A percentile compares a stretch with the other conserved stretches of the same genome.
These are phyloP conservation scores for Biscogniauxia sp. DNA, from an alignment of 2,329 filamentous ascomycete genomes.

Conservation along the genomic window DNA sequence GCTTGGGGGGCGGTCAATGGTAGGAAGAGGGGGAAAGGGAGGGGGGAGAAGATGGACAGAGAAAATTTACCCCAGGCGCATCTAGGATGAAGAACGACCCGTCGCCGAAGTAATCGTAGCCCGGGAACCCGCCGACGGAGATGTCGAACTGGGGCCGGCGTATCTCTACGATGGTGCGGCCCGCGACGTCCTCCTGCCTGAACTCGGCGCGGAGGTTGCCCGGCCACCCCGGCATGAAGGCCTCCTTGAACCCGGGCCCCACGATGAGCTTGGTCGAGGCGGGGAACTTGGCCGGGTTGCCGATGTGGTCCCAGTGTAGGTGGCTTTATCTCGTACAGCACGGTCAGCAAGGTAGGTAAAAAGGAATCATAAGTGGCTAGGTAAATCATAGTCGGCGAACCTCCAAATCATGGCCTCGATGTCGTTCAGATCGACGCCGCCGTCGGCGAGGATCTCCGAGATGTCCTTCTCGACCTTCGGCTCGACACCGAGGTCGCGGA, in stretches of 20 bases:
- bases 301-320: conserved; percentile 4
- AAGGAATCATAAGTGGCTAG: neutral
- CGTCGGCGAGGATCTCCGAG: neutral
- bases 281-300: conserved; percentile 4
- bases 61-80: neutral
- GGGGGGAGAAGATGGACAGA: too few species aligned
- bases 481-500: neutral
- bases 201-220: neutral
- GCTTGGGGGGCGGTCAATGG: neutral
- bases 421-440: neutral
- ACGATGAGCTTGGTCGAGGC: conserved; percentile 5
- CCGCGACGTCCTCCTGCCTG: neutral
- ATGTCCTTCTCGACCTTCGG: conserved; percentile 3
- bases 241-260: conserved; percentile 6
- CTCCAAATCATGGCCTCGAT: conserved; percentile 5
- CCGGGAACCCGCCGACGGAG: neutral
- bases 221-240: conserved; percentile 1
- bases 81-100: conserved; percentile 5
- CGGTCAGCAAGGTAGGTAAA: neutral
- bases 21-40: neutral
- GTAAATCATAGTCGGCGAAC: neutral
- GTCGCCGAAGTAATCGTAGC: conserved; percentile 4
- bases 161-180: conserved; percentile 4
- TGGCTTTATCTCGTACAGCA: neutral
- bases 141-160: neutral